These are phyloP conservation scores for Solanum commersonii DNA, from an alignment of 257 asterid species.

Conservation along the genomic window DNA sequence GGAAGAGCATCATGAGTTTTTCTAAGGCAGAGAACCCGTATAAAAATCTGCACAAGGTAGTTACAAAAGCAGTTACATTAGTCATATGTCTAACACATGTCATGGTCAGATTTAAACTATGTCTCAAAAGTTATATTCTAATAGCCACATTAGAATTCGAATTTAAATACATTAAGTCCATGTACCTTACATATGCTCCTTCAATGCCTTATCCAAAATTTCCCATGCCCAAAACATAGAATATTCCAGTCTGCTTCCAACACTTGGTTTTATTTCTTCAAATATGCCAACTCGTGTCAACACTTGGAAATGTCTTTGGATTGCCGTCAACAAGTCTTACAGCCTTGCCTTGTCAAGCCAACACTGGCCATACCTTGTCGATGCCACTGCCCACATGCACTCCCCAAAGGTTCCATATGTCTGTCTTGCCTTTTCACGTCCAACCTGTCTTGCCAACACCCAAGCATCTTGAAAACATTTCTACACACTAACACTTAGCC, in stretches of 20 bases:
- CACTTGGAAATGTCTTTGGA: background rate
- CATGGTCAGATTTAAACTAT: background rate
- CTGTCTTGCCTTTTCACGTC: background rate
- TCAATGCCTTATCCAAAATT: background rate
- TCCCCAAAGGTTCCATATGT: background rate
- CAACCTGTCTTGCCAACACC: background rate
- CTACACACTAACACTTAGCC: background rate
- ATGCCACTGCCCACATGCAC: background rate
- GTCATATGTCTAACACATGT: background rate
- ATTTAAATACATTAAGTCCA: background rate
- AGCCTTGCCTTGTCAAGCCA: background rate
- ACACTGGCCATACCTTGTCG: background rate
- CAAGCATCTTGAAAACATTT: background rate
- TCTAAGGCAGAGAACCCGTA: background rate
- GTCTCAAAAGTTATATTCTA: background rate
- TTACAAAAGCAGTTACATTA: background rate
- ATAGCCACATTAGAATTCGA: background rate
- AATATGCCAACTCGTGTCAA: background rate
- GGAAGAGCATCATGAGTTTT: background rate
- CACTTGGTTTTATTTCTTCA: background rate
- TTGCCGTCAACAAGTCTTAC: background rate
- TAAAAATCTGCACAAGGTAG: background rate
- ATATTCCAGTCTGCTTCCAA: background rate
- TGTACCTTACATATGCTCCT: background rate
- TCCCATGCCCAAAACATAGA: background rate